Evolutionary conservation across 257 asterid genomes (phyloP).

Genomic region (Scutellaria baicalensis): DNA sequence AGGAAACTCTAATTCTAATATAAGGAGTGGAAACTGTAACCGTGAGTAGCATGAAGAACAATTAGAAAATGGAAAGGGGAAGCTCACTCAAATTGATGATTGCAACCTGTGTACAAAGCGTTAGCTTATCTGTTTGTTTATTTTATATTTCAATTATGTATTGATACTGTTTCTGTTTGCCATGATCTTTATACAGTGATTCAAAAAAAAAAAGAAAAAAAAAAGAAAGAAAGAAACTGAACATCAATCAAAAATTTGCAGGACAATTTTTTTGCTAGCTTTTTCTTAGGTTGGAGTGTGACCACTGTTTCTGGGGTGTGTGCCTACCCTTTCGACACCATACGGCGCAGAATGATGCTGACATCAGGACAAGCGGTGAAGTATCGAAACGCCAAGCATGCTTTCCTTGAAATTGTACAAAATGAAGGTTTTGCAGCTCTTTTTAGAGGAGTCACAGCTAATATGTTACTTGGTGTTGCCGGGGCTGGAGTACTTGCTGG

Average conservation of each 20-base stretch:
- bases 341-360: slow-evolving; percentile 94
- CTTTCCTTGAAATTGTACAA: slow-evolving; percentile 60
- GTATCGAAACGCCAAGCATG: slow-evolving; percentile 59
- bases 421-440: slow-evolving; percentile 64
- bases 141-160: neutral
- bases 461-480: slow-evolving; percentile 83
- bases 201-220: no score
- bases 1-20: no score
- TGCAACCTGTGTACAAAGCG: no score
- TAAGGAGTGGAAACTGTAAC: no score
- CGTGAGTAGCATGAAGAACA: no score
- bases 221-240: no score
- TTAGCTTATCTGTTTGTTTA: no score
- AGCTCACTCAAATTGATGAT: no score
- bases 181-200: no score
- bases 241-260: slow-evolving; percentile 19
- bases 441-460: slow-evolving; percentile 82
- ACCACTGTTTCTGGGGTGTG: slow-evolving; percentile 87
- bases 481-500: slow-evolving; percentile 99
- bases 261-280: slow-evolving; percentile 90
- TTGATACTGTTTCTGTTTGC: neutral
- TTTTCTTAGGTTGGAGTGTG: slow-evolving; percentile 88
- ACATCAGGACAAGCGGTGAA: slow-evolving; percentile 81
- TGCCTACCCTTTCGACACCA: slow-evolving; percentile 91
- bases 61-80: no score